Evolutionary conservation across 2,329 filamentous ascomycete genomes (phyloP), one percentile per base, ranked within the genome.

Genomic region (Cladophialophora psammophila): DNA sequence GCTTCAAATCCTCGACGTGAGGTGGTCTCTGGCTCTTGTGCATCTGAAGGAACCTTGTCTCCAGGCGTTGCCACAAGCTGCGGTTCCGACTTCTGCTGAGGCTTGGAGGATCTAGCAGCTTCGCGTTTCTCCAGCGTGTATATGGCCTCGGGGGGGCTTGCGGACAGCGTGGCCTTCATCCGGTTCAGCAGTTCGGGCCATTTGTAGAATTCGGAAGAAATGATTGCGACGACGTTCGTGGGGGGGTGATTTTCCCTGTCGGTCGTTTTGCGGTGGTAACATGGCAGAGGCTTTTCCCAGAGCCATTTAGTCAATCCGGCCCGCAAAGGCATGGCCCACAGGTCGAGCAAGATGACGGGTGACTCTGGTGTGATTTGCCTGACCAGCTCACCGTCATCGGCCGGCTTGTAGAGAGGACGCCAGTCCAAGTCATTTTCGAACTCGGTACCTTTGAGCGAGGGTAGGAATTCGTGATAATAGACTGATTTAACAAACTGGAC

Each of bases 401-500:
- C 78, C 0, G 91, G 90, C 0, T 77, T 79, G 76, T 90, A 93
- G 0, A 94, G 81, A 0, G 90, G 86, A 32, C 86, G 85, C 35
- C 76, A 72, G 1, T 73, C 68, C 6, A 48, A 20, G 61, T 72
- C 67, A 50, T 68, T 64, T 48, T 69, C 67, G 42, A 71, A 67
- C 18, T 58, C 50, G 15, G 67, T 71, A n/a, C 58, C 59, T 53
- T 66, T 60, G 71, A 68, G 60, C 42, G 67, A 63, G 0, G 85
- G 78, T 1, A 78, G 35, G 35, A 60, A 58, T 50, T 71, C 73
- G 45, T 79, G 80, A 83, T 78, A 92, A 81, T 89, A 94, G 10
- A 90, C 87, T 60, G 87, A 90, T 80, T 96, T 96, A 58, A 94
- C 80, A 63, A 96, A 86, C 75, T 96, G 93, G 1, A 91, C 84